These are phyloP conservation scores for Chaetomium tenue DNA, from an alignment of 495 filamentous ascomycete species.

Conservation along the genomic window DNA sequence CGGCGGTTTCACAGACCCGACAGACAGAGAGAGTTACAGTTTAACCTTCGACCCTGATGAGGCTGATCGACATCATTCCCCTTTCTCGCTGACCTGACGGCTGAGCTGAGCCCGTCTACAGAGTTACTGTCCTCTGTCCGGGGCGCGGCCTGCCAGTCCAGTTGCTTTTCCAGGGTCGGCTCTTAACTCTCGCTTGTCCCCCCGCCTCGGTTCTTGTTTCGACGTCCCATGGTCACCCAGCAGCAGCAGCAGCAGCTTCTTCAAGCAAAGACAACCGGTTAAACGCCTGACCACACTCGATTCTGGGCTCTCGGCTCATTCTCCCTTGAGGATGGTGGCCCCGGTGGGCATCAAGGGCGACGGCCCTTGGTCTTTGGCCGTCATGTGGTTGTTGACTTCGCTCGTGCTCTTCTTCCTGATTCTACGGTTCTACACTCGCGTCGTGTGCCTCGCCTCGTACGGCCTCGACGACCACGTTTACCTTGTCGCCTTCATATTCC, in stretches of 20 bases:
- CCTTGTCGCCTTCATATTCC: slow-evolving; percentile 29
- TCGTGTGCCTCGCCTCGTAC: slow-evolving; percentile 33
- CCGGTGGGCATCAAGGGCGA: slow-evolving; percentile 20
- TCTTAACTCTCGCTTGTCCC: slow-evolving; percentile 7
- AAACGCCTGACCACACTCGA: not conserved
- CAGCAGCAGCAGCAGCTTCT: not conserved
- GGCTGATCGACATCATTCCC: slow-evolving; percentile 6
- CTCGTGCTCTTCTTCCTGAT: slow-evolving; percentile 23
- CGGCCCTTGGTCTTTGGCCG: slow-evolving; percentile 19
- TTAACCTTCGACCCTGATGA: not conserved
- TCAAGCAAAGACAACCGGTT: not conserved
- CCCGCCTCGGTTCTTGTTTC: not conserved
- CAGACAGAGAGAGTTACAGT: not conserved
- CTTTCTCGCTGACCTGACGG: not conserved
- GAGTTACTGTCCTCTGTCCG: too few relatives aligned
- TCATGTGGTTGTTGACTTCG: slow-evolving; percentile 31
- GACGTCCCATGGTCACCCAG: slow-evolving; percentile 11
- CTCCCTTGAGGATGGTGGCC: not conserved
- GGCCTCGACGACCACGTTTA: slow-evolving; percentile 41
- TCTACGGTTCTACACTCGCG: slow-evolving; percentile 38
- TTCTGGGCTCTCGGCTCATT: not conserved
- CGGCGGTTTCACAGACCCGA: not conserved
- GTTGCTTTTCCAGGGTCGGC: too few relatives aligned
- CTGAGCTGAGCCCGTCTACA: not conserved
- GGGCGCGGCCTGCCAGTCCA: not conserved